Conservation (phyloP, 768 basidiomycete species). For the Mycena capillaripes region DNA sequence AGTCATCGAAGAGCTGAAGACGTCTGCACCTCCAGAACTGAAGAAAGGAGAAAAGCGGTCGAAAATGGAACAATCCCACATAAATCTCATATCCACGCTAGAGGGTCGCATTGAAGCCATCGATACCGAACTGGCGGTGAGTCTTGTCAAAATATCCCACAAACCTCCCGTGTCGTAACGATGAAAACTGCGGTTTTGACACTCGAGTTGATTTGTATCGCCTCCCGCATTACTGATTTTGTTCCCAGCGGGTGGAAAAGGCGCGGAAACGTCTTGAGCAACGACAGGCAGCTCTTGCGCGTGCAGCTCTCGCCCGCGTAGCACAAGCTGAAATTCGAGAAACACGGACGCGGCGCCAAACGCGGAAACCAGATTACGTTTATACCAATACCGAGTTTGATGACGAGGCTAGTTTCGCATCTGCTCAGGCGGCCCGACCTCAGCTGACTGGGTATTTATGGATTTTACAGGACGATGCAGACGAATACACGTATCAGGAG, state of each 20-base stretch:
- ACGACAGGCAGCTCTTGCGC: constrained; percentile 69
- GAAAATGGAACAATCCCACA: constrained; percentile 73
- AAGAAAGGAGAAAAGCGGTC: constrained; percentile 63
- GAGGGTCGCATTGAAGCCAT: constrained; percentile 76
- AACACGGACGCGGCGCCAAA: constrained; percentile 82
- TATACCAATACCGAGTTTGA: constrained; percentile 72
- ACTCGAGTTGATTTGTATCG: not conserved
- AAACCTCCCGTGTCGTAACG: not conserved
- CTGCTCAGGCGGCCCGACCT: constrained; percentile 31
- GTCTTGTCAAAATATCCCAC: constrained; percentile 46
- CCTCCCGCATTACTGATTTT: constrained; percentile 33
- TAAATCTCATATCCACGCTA: constrained; percentile 70
- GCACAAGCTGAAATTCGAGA: constrained; percentile 81
- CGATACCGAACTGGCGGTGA: constrained; percentile 79
- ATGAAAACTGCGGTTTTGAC: constrained; percentile 17
- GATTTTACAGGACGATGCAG: constrained; percentile 65
- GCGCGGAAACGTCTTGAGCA: constrained; percentile 80
- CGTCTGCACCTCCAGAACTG: constrained; percentile 57
- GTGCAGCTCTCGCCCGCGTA: constrained; percentile 64
- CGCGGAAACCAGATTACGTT: constrained; percentile 85
- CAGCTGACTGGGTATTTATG: constrained; percentile 49
- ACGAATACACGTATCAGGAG: constrained; percentile 77
- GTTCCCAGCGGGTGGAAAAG: constrained; percentile 76
- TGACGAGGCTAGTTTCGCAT: constrained; percentile 77
- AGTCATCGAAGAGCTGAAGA: constrained; percentile 73